phyloP scores from a whole-genome alignment of 2,329 filamentous ascomycete species.

The Aspergillus viridinutans region DNA sequence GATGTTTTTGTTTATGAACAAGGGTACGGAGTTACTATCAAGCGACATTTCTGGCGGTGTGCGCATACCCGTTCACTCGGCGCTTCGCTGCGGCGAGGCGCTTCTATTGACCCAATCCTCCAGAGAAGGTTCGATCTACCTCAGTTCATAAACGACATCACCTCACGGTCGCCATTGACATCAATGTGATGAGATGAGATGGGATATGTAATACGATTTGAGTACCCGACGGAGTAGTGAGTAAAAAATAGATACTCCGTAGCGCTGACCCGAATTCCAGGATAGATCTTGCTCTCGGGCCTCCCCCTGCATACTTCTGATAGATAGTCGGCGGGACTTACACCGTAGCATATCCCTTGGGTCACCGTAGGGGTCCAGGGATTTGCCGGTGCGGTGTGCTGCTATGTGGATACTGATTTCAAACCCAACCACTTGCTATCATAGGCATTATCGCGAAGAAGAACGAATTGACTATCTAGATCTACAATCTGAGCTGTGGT shows the following conservation, averaged over 20 bases:
- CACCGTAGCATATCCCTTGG: background rate
- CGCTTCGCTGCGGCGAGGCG: background rate
- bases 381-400: no score
- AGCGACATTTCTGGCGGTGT: background rate
- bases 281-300: background rate
- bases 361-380: background rate
- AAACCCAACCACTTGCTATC: background rate
- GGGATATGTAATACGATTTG: background rate
- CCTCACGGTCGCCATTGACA: background rate
- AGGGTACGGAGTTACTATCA: background rate
- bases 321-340: background rate
- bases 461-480: background rate
- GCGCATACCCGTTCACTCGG: background rate
- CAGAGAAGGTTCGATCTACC: background rate
- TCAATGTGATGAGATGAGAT: background rate
- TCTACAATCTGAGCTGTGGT: background rate
- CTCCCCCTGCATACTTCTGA: no score
- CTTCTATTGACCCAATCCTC: background rate
- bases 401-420: background rate
- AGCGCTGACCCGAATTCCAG: background rate
- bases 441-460: background rate
- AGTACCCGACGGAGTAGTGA: background rate
- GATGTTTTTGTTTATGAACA: background rate
- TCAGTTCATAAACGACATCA: background rate
- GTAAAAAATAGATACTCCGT: no score